Base-by-base conservation (phyloP, 2,329 filamentous ascomycete genomes). In the Alternaria dauci region DNA sequence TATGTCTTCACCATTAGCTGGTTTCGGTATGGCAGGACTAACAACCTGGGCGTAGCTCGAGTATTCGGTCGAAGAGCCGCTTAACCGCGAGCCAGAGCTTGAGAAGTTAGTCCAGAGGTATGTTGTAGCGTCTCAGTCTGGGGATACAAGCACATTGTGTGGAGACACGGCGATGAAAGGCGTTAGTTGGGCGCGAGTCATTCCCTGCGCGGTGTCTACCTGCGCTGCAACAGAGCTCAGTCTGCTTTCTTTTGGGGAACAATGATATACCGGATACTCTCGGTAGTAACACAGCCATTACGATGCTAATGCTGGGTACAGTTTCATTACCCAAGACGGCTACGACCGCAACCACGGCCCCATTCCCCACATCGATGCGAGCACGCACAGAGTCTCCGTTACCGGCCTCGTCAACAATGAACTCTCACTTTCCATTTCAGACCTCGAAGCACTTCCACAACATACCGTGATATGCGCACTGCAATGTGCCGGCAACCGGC, bases 401-500 rank as follows among this genome's bases (percentile, higher is more conserved):
- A 80, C 83, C 63, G 86, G 86, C 39, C 73, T 80, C 9, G 84
- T 87, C 12, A 61, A 75, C 8, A 76, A 76, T 1, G 74, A 78
- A 2, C 71, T 86, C 5, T 75, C 76, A 2, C 77, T 88, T 23
- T 81, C 82, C 2, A 71, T 86, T 14, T 54, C 76, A 8, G 80
- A 86, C 43, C 77, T 88, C 6, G 66, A 77, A 52, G 75, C 78
- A 5, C 84, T 86, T 50, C 76, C 80, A 1, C 86, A 88, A 65
- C 82, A 87, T 67, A 81, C 78, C 58, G 83, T 88, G 12, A 78
- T 83, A n/a, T 86, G 84, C 62, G 84, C 85, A 1, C 77, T 88
- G 1, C 85, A 87, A 76, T 88, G 87, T 65, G 86, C 86, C 3
- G 86, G 86, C 20, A 88, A 88, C 66, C 78, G 87, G 8, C 81